phyloP scores from a whole-genome alignment of 345 rosid genomes.

The Jatropha curcas region DNA sequence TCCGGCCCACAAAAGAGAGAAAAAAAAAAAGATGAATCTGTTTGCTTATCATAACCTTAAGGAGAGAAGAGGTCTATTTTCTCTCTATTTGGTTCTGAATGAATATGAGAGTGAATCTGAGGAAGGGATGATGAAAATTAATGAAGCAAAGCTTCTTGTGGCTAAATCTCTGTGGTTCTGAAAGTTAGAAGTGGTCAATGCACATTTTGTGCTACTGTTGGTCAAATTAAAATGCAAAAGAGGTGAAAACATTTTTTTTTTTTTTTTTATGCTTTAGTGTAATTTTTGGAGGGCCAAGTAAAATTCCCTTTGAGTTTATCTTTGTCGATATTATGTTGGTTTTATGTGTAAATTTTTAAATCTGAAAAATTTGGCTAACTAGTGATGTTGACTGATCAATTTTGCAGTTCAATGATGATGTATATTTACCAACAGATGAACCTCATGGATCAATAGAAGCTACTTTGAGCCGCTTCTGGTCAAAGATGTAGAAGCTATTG shows the following conservation, averaged over 20 bases:
- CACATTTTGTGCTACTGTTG: not conserved
- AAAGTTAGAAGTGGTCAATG: not conserved
- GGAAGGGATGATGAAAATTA: not conserved
- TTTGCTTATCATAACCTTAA: no score
- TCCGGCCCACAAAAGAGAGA: no score
- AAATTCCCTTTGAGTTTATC: not conserved
- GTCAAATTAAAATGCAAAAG: not conserved
- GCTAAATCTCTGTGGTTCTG: no score
- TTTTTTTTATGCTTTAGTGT: not conserved
- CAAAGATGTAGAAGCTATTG: constrained; percentile 53
- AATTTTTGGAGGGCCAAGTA: not conserved
- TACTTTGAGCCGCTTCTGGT: constrained; percentile 62
- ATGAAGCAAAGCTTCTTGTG: no score
- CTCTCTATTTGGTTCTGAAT: no score
- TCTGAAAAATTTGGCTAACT: not conserved
- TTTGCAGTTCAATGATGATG: constrained; percentile 84
- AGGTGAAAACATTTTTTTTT: no score
- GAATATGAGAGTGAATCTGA: not conserved
- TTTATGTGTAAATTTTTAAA: not conserved
- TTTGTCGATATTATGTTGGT: not conserved
- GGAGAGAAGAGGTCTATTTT: no score
- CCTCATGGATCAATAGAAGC: constrained; percentile 97
- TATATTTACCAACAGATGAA: constrained; percentile 79
- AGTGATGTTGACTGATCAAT: constrained; percentile 10
- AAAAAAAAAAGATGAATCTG: no score